phyloP scores from a whole-genome alignment of 2,329 filamentous ascomycete genomes.

The Orbilia blumenaviensis region DNA sequence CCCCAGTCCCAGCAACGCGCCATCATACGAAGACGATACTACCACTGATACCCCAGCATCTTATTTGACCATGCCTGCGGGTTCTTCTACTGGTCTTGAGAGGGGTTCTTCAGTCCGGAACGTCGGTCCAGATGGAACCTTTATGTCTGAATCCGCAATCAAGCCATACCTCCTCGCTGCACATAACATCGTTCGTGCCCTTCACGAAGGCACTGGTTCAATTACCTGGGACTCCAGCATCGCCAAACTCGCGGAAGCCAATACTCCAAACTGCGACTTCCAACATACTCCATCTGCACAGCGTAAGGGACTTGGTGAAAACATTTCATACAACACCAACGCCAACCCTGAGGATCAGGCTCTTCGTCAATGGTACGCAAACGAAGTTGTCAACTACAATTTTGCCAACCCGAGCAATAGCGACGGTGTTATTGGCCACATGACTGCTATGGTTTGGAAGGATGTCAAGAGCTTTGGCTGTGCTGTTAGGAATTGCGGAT shows the following conservation, averaged over 20 bases:
- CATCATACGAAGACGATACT: slow-evolving; percentile 19
- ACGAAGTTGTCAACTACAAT: slow-evolving; percentile 51
- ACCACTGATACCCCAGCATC: background rate
- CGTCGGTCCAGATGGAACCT: slow-evolving; percentile 36
- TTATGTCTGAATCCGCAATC: slow-evolving; percentile 42
- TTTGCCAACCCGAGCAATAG: slow-evolving; percentile 23
- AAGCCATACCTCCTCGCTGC: slow-evolving; percentile 38
- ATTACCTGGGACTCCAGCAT: slow-evolving; percentile 43
- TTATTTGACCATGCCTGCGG: slow-evolving; percentile 43
- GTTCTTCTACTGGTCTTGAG: slow-evolving; percentile 40
- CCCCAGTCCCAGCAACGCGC: background rate
- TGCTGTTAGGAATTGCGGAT: slow-evolving; percentile 40
- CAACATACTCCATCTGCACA: slow-evolving; percentile 23
- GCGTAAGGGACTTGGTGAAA: slow-evolving; percentile 40
- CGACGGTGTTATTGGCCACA: slow-evolving; percentile 39
- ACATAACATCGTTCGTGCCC: slow-evolving; percentile 40
- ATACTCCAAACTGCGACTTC: slow-evolving; percentile 50
- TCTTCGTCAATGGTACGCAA: slow-evolving; percentile 49
- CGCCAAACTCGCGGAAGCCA: slow-evolving; percentile 22
- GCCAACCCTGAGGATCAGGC: slow-evolving; percentile 40
- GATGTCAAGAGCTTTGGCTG: slow-evolving; percentile 38
- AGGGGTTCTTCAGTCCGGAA: slow-evolving; percentile 42
- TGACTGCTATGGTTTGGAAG: slow-evolving; percentile 52
- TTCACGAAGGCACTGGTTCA: slow-evolving; percentile 31
- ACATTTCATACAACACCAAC: slow-evolving; percentile 51